phyloP scores from a whole-genome alignment of 371 early-diverging fungal genomes.

The Mucor plumbeus region DNA sequence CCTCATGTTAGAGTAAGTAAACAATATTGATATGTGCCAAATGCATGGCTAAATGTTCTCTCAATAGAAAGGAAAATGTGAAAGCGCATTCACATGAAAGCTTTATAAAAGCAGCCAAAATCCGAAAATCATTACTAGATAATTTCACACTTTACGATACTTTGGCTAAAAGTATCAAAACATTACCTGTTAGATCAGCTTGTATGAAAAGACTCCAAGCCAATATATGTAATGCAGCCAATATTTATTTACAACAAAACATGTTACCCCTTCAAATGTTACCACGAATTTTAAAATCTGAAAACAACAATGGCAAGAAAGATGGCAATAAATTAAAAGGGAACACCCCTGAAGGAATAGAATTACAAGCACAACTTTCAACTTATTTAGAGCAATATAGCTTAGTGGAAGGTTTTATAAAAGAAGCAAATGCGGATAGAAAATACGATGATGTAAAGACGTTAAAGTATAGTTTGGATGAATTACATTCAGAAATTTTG shows the following conservation, averaged over 20 bases:
- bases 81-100: constrained; percentile 57
- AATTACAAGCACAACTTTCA: constrained; percentile 62
- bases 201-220: constrained; percentile 67
- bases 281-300: constrained; percentile 65
- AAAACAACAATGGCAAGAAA: constrained; percentile 8
- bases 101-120: constrained; percentile 59
- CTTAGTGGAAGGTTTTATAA: constrained; percentile 71
- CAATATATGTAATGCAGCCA: constrained; percentile 73
- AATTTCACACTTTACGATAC: constrained; percentile 69
- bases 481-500: constrained; percentile 75
- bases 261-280: constrained; percentile 90
- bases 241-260: constrained; percentile 81
- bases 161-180: constrained; percentile 63
- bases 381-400: constrained; percentile 74
- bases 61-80: constrained; percentile 50
- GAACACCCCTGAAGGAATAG: constrained; percentile 23
- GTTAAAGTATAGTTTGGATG: constrained; percentile 71
- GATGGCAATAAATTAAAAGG: background rate
- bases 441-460: constrained; percentile 84
- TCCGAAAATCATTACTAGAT: constrained; percentile 68
- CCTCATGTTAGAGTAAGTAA: constrained; percentile 56
- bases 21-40: background rate
- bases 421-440: constrained; percentile 77
- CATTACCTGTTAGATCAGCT: constrained; percentile 52
- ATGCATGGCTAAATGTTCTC: background rate